Percentiles rank a stretch among this genome's conserved stretches.
Evolutionary conservation across 192 early-diverging fungal genomes (phyloP).

Genomic region (Nowakowskiella sp.): DNA sequence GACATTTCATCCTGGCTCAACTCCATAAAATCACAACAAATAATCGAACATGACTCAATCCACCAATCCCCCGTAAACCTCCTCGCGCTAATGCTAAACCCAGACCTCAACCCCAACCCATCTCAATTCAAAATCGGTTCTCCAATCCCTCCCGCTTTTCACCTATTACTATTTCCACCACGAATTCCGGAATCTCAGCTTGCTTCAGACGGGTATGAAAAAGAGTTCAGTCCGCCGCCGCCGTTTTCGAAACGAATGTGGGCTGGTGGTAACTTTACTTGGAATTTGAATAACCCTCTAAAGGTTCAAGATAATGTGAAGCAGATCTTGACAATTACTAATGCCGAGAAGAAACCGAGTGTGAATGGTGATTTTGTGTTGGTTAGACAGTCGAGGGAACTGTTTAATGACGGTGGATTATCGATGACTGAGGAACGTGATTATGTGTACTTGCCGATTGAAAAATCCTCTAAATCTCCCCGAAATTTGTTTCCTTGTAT

Average conservation of each 20-base stretch:
- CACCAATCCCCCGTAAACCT: not conserved
- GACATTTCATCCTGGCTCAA: too few relatives aligned
- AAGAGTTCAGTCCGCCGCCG: constrained; percentile 61
- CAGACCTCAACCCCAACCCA: not conserved
- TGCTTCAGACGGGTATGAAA: constrained; percentile 76
- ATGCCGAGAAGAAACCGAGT: constrained; percentile 46
- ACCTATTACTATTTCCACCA: constrained; percentile 76
- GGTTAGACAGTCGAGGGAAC: constrained; percentile 58
- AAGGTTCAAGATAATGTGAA: constrained; percentile 53
- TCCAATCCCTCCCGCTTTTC: constrained; percentile 60
- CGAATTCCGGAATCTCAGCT: constrained; percentile 54
- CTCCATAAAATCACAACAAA: not conserved
- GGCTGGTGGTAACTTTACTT: constrained; percentile 65
- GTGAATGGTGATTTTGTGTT: constrained; percentile 51
- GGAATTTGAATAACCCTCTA: constrained; percentile 49
- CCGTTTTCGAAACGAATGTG: constrained; percentile 77
- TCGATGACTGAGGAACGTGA: constrained; percentile 57
- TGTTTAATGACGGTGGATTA: constrained; percentile 52
- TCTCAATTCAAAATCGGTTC: constrained; percentile 16
- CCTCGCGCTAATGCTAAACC: not conserved
- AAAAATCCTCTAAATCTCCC: not conserved
- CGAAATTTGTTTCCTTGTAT: not conserved
- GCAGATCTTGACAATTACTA: constrained; percentile 48
- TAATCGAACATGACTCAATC: not conserved
- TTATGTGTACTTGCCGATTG: constrained; percentile 50